Percentiles rank a stretch among this genome's conserved stretches.
These are phyloP conservation scores for Hibiscus tridactylites DNA, from an alignment of 345 rosid genomes.

Conservation along the genomic window DNA sequence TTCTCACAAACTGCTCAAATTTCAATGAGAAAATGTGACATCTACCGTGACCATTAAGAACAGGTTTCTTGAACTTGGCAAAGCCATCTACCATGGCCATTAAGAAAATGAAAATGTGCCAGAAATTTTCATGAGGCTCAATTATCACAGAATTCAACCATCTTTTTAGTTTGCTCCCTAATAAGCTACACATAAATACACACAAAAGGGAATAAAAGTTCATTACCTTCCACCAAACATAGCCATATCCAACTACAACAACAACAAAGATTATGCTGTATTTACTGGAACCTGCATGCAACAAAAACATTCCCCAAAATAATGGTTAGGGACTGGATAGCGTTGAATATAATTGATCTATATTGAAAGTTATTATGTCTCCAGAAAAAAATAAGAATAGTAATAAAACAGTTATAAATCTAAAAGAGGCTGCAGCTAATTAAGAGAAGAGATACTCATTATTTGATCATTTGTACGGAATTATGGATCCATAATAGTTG, in stretches of 20 bases:
- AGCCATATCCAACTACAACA: slow-evolving; percentile 63
- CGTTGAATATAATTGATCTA: not conserved
- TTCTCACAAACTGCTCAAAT: not conserved
- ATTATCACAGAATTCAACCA: not conserved
- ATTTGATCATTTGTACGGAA: not conserved
- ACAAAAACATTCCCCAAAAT: slow-evolving; percentile 9
- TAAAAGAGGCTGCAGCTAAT: not conserved
- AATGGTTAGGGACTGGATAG: slow-evolving; percentile 1
- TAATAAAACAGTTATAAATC: not conserved
- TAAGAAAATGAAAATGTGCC: not conserved
- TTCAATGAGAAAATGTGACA: not conserved
- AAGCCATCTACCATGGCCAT: not conserved
- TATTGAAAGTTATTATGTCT: not conserved
- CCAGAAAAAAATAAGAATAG: not conserved
- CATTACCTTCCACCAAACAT: slow-evolving; percentile 78
- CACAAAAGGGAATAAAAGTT: not conserved
- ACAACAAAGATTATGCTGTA: slow-evolving; percentile 44
- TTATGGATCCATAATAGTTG: slow-evolving; percentile 1
- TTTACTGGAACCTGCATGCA: slow-evolving; percentile 42
- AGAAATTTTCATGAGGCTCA: not conserved
- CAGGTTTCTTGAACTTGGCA: not conserved
- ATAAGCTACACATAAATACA: not conserved
- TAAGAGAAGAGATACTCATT: not conserved
- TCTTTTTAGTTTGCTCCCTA: not conserved
- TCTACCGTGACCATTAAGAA: too few relatives aligned